These are phyloP conservation scores for Pelargonium nanum DNA, from an alignment of 345 rosid genomes.

Conservation along the genomic window DNA sequence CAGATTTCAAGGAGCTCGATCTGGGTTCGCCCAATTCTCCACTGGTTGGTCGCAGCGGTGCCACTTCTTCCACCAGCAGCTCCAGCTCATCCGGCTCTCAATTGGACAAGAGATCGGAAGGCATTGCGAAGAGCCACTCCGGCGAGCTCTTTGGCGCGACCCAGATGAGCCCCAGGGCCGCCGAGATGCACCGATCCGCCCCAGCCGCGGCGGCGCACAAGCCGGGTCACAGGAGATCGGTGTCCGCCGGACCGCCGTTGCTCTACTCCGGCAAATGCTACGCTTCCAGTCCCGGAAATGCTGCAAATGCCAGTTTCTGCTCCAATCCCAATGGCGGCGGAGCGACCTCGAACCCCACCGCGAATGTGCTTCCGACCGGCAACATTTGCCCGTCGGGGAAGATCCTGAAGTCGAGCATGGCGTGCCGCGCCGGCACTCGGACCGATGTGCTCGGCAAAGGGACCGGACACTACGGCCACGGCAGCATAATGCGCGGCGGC, in stretches of 20 bases:
- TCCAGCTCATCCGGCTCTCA: constrained; percentile 56
- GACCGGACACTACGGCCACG: constrained; percentile 83
- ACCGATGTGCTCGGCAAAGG: constrained; percentile 62
- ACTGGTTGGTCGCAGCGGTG: constrained; percentile 21
- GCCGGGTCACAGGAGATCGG: constrained; percentile 72
- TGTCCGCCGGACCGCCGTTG: constrained; percentile 58
- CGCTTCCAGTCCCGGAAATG: constrained; percentile 8
- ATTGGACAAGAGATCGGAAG: constrained; percentile 13
- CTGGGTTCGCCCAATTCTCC: constrained; percentile 86
- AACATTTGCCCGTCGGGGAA: constrained; percentile 89
- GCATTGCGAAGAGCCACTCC: constrained; percentile 26
- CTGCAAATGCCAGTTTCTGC: constrained; percentile 18
- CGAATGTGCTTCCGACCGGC: constrained; percentile 48
- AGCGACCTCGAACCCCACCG: constrained; percentile 25
- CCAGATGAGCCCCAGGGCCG: constrained; percentile 21
- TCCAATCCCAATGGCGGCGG: constrained; percentile 12
- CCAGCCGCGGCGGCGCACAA: constrained; percentile 13
- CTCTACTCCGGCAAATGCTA: constrained; percentile 56
- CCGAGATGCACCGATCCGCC: constrained; percentile 29
- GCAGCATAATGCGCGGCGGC: constrained; percentile 60
- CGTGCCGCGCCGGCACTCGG: constrained; percentile 34
- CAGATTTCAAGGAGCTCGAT: constrained; percentile 76
- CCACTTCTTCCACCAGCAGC: constrained; percentile 27
- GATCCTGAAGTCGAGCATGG: constrained; percentile 57
- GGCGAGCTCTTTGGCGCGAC: constrained; percentile 42